phyloP scores from a whole-genome alignment of 345 rosid genomes.

The Excoecaria agallocha region DNA sequence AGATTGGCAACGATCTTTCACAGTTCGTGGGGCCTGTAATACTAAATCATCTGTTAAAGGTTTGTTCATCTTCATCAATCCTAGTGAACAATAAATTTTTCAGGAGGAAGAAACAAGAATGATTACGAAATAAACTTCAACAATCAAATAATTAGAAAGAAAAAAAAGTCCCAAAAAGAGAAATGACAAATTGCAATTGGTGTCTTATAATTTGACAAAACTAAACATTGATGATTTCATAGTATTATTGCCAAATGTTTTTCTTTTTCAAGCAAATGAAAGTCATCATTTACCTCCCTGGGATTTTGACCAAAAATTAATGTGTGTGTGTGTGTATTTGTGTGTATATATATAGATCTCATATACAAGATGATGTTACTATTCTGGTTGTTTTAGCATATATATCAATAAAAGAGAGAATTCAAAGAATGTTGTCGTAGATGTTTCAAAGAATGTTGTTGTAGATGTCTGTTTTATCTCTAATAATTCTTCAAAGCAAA shows the following conservation, averaged over 20 bases:
- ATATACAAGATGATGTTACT: no score
- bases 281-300: no score
- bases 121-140: background rate
- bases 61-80: background rate
- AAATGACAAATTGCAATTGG: no score
- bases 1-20: conserved; percentile 40
- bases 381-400: background rate
- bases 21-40: conserved; percentile 32
- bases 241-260: no score
- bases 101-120: background rate
- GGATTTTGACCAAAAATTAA: no score
- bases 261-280: no score
- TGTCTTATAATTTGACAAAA: no score
- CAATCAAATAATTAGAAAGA: background rate
- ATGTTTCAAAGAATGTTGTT: background rate
- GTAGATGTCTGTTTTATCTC: background rate
- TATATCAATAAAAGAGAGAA: background rate
- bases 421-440: background rate
- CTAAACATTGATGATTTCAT: no score
- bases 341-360: background rate
- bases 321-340: no score
- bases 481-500: background rate
- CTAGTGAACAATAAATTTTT: background rate
- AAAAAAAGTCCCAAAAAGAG: no score
- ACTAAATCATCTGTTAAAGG: conserved; percentile 31